These are phyloP conservation scores for Vanderwaltozyma yarrowii DNA, from an alignment of 805 yeast species.

Conservation along the genomic window DNA sequence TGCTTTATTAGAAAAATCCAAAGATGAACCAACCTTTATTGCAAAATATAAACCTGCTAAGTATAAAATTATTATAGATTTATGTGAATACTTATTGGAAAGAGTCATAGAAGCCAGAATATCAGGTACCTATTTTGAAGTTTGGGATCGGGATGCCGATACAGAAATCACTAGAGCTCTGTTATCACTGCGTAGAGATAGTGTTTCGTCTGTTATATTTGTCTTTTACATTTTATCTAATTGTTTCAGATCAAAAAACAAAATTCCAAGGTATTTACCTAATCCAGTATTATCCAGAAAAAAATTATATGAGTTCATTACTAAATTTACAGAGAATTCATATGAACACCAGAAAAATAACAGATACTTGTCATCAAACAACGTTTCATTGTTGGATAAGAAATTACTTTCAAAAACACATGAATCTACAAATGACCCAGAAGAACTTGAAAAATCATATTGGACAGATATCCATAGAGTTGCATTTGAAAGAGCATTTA, in stretches of 20 bases:
- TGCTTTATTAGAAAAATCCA: conserved; percentile 29
- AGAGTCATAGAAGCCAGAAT: conserved; percentile 40
- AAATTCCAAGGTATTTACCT: conserved; percentile 37
- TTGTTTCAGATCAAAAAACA: conserved; percentile 30
- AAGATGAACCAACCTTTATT: conserved; percentile 30
- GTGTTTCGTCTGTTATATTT: conserved; percentile 37
- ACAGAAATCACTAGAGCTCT: conserved; percentile 31
- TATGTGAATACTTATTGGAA: conserved; percentile 33
- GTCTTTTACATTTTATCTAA: conserved; percentile 35
- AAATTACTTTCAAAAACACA: conserved; percentile 5
- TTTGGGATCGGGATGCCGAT: conserved; percentile 35
- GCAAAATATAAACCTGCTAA: conserved; percentile 27
- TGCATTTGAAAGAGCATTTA: conserved; percentile 40
- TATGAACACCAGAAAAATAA: neutral
- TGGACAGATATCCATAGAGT: conserved; percentile 42
- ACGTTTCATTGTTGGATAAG: conserved; percentile 5
- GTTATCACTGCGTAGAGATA: conserved; percentile 36
- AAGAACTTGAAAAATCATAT: neutral
- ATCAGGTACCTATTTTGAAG: conserved; percentile 37
- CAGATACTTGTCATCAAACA: neutral
- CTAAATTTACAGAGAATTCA: conserved; percentile 22
- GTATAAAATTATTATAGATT: conserved; percentile 28
- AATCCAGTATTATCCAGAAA: conserved; percentile 35
- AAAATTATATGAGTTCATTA: conserved; percentile 33
- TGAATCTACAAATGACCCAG: neutral